Evolutionary conservation across 768 basidiomycete species (phyloP).

Genomic region (Lactarius tabidus): DNA sequence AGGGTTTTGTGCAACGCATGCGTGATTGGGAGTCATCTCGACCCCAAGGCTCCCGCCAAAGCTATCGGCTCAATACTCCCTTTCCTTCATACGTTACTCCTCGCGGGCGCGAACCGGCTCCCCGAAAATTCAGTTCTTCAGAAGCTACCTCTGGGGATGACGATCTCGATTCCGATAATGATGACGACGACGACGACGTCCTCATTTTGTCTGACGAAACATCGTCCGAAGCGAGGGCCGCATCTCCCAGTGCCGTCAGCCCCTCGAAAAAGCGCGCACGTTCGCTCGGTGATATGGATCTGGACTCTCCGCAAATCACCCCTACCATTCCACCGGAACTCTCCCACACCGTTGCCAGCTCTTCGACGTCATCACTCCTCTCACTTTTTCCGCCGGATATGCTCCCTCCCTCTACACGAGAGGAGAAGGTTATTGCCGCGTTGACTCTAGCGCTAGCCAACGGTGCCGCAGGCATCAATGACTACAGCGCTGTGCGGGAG

Average conservation of each 20-base stretch:
- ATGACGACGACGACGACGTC: constrained; percentile 52
- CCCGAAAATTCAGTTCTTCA: constrained; percentile 22
- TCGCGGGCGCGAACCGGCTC: constrained; percentile 15
- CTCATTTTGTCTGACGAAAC: constrained; percentile 48
- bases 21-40: constrained; percentile 61
- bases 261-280: constrained; percentile 40
- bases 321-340: constrained; percentile 34
- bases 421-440: constrained; percentile 59
- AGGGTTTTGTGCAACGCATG: constrained; percentile 68
- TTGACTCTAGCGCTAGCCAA: constrained; percentile 58
- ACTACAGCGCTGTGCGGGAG: constrained; percentile 48
- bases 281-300: constrained; percentile 44
- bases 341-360: constrained; percentile 36
- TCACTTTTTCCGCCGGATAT: constrained; percentile 33
- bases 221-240: constrained; percentile 23
- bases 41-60: constrained; percentile 36
- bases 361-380: constrained; percentile 39
- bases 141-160: constrained; percentile 26
- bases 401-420: constrained; percentile 38
- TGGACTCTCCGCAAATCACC: constrained; percentile 32
- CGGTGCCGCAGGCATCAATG: constrained; percentile 56
- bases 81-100: constrained; percentile 5
- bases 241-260: constrained; percentile 14
- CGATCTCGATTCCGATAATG: constrained; percentile 33
- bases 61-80: constrained; percentile 37